Base-by-base conservation (phyloP, 768 basidiomycete genomes). In the Mycena indigotica region DNA sequence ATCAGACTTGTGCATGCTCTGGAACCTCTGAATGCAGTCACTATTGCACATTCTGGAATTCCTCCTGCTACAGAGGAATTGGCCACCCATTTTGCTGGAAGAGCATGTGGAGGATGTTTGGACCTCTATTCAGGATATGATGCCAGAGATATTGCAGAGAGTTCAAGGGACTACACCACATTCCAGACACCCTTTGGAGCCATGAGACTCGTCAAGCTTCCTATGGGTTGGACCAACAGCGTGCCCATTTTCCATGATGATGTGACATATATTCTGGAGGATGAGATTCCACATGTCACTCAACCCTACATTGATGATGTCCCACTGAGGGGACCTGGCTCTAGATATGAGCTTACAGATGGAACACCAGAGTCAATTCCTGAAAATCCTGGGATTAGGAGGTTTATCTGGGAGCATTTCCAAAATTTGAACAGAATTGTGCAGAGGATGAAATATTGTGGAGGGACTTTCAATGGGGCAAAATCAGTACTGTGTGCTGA, bases 341-440 rank as follows among this genome's bases (percentile, higher is more conserved):
- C 32, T 8, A 35, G 32, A 17, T 35, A 35, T 35, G 17, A 8
- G 8, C 17, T 35, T 8, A 17, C 8, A 35, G 17, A 35, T 17
- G 32, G 32, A 17, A 17, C 8, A 35, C 10, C 8, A 17, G 66
- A 71, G 29, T 50, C 48, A 0, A 62, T 72, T 13, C 56, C 66
- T 5, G 61, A 59, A 10, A 74, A 74, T 51, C 64, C 62, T 1
- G 57, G 65, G 4, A 71, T 74, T 17, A 56, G 70, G 0, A 54
- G 64, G 1, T 76, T 73, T 48, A 57, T 75, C 2, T 77, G 72
- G 72, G 73, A 77, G 57, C 76, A 78, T 57, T 57, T 72, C 1
- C 28, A 67, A 3, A 65, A 70, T 32, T 46, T 76, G 25, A 73
- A 79, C 52, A 57, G 72, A 6, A 58, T 78, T 12, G 54, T 78